A percentile compares a stretch with the other conserved stretches of the same genome.
Conservation (phyloP, 2,329 filamentous ascomycete genomes). For the Neofusicoccum sp. region DNA sequence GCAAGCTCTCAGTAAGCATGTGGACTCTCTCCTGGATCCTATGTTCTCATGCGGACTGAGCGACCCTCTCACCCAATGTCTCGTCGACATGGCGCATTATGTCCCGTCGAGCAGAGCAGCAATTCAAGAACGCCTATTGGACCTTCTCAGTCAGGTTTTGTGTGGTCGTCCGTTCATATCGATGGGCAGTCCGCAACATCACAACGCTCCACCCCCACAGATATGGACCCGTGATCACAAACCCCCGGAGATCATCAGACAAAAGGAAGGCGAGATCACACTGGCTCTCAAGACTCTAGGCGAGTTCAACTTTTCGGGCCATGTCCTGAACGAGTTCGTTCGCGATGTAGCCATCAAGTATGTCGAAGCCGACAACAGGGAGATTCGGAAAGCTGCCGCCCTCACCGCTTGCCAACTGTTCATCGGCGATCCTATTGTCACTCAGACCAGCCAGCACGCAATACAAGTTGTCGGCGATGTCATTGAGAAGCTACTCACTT, state of each 20-base stretch:
- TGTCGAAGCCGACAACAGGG: constrained; percentile 90
- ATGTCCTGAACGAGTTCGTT: constrained; percentile 97
- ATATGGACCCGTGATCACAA: constrained; percentile 85
- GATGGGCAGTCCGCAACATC: constrained; percentile 77
- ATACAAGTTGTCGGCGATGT: constrained; percentile 97
- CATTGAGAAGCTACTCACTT: constrained; percentile 92
- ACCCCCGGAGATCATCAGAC: constrained; percentile 77
- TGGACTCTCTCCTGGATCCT: constrained; percentile 90
- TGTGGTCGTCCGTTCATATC: constrained; percentile 91
- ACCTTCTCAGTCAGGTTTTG: constrained; percentile 91
- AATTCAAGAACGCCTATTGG: constrained; percentile 89
- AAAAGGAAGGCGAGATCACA: constrained; percentile 80
- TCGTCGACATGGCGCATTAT: constrained; percentile 98
- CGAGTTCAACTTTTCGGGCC: constrained; percentile 86
- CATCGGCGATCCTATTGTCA: constrained; percentile 93
- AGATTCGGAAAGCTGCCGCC: constrained; percentile 90
- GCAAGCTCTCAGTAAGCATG: constrained; percentile 96
- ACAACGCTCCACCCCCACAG: constrained; percentile 76
- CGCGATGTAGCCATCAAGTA: constrained; percentile 97
- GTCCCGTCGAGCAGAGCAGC: constrained; percentile 90
- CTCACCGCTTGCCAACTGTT: constrained; percentile 98
- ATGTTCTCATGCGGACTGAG: constrained; percentile 97
- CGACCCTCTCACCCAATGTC: constrained; percentile 86
- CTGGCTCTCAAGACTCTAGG: constrained; percentile 90
- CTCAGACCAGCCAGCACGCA: constrained; percentile 95